Base-by-base conservation (phyloP, 495 filamentous ascomycete species). In the Aspergillus bertholletiae region DNA sequence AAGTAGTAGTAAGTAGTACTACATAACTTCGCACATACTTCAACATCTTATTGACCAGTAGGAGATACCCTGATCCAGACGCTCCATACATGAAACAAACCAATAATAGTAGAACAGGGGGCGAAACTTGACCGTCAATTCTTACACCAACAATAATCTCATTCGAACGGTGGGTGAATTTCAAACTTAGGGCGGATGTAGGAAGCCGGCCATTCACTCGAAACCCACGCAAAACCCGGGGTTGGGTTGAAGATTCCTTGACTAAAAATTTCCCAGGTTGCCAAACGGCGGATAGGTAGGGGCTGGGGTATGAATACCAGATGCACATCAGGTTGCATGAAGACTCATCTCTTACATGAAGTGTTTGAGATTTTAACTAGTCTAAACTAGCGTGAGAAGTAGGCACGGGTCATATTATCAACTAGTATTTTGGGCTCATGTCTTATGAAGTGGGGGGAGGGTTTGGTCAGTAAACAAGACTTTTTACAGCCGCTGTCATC, bases 311-410 rank as follows among this genome's bases (percentile, higher is more conserved):
- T 35, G 23, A 20, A 48, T 48, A 48, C 53, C 46, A 13, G 26
- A 43, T 34, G 30, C 32, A 49, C 55, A 57, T 49, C 32, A 37
- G 41, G 24, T 17, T 41, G 32, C 55, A 52, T 51, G 27, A 53
- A 49, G 41, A 41, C 41, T 22, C 15, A 26, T 28, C 46, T 59
- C 56, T 54, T 40, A 60, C 54, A 54, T 51, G 7, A 46, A 53
- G 13, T 47, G 58, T 56, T 60, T 60, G 58, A 60, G 54, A 26
- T 54, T 54, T 37, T 5, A 30, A 35, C 57, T 53, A 56, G 53
- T 56, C 40, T 21, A 30, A 30, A 34, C 6, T 53, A 23, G 45
- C 37, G 26, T 20, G 15, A 17, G 4, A 23, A 24, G 22, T 23
- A 24, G 34, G 34, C 39, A 51, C 39, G 34, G 37, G 37, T 40